Conservation (phyloP, 768 basidiomycete species). For the Amanita thiersii region DNA sequence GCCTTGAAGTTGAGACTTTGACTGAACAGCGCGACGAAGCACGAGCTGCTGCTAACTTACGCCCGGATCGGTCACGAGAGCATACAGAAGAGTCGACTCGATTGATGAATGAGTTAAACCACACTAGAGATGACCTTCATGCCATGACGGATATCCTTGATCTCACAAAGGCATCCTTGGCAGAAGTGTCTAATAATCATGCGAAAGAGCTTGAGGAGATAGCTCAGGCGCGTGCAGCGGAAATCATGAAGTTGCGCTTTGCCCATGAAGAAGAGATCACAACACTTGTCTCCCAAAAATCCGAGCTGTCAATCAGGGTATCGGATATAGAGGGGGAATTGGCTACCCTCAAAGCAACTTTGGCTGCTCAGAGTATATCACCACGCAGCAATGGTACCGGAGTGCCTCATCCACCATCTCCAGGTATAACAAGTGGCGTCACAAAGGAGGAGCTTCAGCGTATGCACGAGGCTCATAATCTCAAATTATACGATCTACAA, state of each 20-base stretch:
- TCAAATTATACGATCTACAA: slow-evolving; percentile 69
- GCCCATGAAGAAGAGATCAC: slow-evolving; percentile 55
- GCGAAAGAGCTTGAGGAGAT: slow-evolving; percentile 67
- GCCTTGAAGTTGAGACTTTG: slow-evolving; percentile 46
- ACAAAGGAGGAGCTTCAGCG: slow-evolving; percentile 72
- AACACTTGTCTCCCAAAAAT: slow-evolving; percentile 49
- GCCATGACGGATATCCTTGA: slow-evolving; percentile 58
- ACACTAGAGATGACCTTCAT: slow-evolving; percentile 61
- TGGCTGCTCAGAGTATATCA: slow-evolving; percentile 38
- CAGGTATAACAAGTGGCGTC: slow-evolving; percentile 30
- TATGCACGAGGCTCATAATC: slow-evolving; percentile 78
- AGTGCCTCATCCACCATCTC: slow-evolving; percentile 26
- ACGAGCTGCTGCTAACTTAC: slow-evolving; percentile 33
- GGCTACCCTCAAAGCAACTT: slow-evolving; percentile 50
- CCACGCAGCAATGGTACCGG: slow-evolving; percentile 52
- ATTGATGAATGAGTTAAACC: slow-evolving; percentile 49
- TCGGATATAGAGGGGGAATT: slow-evolving; percentile 78
- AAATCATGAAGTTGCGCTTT: slow-evolving; percentile 53
- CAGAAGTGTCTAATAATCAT: slow-evolving; percentile 65
- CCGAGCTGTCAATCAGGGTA: slow-evolving; percentile 49
- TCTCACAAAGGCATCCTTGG: slow-evolving; percentile 63
- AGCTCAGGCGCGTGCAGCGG: slow-evolving; percentile 61
- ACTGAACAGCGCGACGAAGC: slow-evolving; percentile 61
- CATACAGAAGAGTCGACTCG: slow-evolving; percentile 48
- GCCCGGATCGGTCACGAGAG: slow-evolving; percentile 31